Percentiles rank a stretch among this genome's conserved stretches.
Conservation (phyloP, 1,139 yeast genomes). For the Hyphopichia wangnamkhiaoensis region DNA sequence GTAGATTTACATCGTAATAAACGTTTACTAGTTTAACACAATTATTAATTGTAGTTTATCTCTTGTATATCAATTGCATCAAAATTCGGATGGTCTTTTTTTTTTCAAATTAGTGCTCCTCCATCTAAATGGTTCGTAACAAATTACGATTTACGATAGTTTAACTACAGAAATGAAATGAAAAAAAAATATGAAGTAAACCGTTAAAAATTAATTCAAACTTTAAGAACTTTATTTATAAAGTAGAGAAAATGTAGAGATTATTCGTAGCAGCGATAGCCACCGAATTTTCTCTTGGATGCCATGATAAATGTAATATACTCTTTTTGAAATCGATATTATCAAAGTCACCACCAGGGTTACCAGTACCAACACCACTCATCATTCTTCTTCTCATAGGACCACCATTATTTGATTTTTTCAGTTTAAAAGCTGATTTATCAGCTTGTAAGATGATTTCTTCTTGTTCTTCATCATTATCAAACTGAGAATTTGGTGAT, state of each 20-base stretch:
- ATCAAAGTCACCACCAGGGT: slow-evolving; percentile 60
- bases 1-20: no score
- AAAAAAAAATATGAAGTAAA: background rate
- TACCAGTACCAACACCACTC: slow-evolving; percentile 42
- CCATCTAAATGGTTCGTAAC: background rate
- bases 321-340: slow-evolving; percentile 93
- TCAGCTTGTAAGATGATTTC: slow-evolving; percentile 92
- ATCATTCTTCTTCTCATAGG: slow-evolving; percentile 47
- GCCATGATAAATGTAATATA: slow-evolving; percentile 97
- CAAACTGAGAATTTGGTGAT: slow-evolving; percentile 38
- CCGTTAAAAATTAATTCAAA: background rate
- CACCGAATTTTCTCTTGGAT: slow-evolving; percentile 92
- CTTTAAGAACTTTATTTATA: slow-evolving; percentile 27
- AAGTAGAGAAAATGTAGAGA: slow-evolving; percentile 74
- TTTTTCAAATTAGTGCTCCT: no score
- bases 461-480: slow-evolving; percentile 64
- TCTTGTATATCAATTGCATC: no score
- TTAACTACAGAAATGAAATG: background rate
- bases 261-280: slow-evolving; percentile 99
- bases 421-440: slow-evolving; percentile 89
- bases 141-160: no score
- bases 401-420: slow-evolving; percentile 47
- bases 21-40: no score
- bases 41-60: no score
- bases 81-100: no score